A percentile compares a stretch with the other conserved stretches of the same genome.
These are phyloP conservation scores for Sphenostylis stenocarpa DNA, from an alignment of 306 rosid genomes.

Conservation along the genomic window DNA sequence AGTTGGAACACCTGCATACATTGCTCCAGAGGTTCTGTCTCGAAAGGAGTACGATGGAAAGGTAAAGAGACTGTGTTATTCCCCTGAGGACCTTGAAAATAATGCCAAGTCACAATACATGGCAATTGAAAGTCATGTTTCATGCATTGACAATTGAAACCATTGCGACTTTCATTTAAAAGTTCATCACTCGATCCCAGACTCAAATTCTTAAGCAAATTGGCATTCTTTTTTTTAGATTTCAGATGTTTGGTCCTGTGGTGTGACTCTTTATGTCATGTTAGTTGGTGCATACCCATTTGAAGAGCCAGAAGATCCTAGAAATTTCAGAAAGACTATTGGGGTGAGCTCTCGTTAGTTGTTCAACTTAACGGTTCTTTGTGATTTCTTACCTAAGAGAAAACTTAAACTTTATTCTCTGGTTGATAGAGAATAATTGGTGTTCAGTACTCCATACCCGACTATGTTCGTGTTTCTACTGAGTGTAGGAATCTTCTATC, in stretches of 20 bases:
- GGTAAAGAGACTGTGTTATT: conserved; percentile 48
- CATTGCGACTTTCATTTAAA: neutral
- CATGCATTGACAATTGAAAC: conserved; percentile 8
- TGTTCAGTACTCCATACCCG: conserved; percentile 89
- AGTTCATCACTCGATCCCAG: neutral
- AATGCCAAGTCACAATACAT: conserved; percentile 2
- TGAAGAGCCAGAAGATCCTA: conserved; percentile 98
- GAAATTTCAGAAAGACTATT: conserved; percentile 91
- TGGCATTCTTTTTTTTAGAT: conserved; percentile 53
- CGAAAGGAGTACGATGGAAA: conserved; percentile 95
- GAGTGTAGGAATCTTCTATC: conserved; percentile 86
- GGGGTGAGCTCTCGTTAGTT: conserved; percentile 54
- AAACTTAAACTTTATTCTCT: conserved; percentile 23
- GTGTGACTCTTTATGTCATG: conserved; percentile 97
- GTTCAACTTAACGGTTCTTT: conserved; percentile 13
- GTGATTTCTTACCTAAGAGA: neutral
- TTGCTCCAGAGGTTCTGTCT: conserved; percentile 92
- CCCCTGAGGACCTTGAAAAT: neutral
- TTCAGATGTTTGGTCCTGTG: conserved; percentile 99
- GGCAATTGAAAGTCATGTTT: conserved; percentile 11
- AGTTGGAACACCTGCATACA: conserved; percentile 98
- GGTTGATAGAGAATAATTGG: conserved; percentile 79
- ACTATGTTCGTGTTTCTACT: conserved; percentile 83
- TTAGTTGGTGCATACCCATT: conserved; percentile 96
- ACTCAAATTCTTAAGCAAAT: conserved; percentile 14